Conservation (phyloP, 306 rosid genomes). For the Acacia crassicarpa region DNA sequence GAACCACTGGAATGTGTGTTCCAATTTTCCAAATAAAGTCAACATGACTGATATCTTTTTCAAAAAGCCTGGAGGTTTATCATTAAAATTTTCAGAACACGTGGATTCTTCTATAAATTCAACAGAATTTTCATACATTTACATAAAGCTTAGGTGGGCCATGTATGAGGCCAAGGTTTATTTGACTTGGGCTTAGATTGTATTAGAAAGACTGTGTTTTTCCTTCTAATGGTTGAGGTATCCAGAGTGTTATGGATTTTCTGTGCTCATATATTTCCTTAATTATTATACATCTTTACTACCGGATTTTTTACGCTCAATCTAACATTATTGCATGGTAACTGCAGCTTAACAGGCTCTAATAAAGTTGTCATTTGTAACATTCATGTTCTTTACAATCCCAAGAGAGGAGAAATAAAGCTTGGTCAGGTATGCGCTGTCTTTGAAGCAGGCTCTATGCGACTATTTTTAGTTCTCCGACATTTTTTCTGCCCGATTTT, state of each 20-base stretch:
- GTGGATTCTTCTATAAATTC: background rate
- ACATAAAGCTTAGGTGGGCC: background rate
- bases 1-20: conserved; percentile 12
- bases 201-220: conserved; percentile 18
- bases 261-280: background rate
- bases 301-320: conserved; percentile 21
- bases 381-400: conserved; percentile 90
- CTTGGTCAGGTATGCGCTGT: conserved; percentile 83
- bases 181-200: conserved; percentile 6
- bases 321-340: conserved; percentile 31
- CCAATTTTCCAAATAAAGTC: background rate
- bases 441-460: conserved; percentile 16
- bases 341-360: conserved; percentile 57
- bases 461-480: background rate
- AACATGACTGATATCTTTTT: background rate
- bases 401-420: conserved; percentile 90
- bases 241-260: conserved; percentile 11
- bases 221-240: conserved; percentile 13
- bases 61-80: background rate
- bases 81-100: background rate
- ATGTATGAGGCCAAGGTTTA: background rate
- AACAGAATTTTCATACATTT: background rate
- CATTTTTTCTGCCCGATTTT: background rate
- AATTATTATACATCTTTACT: background rate
- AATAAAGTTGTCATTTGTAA: conserved; percentile 80